Percentiles rank a stretch among this genome's conserved stretches.
phyloP scores from a whole-genome alignment of 164 flowering plant species.

The Liriodendron chinense region DNA sequence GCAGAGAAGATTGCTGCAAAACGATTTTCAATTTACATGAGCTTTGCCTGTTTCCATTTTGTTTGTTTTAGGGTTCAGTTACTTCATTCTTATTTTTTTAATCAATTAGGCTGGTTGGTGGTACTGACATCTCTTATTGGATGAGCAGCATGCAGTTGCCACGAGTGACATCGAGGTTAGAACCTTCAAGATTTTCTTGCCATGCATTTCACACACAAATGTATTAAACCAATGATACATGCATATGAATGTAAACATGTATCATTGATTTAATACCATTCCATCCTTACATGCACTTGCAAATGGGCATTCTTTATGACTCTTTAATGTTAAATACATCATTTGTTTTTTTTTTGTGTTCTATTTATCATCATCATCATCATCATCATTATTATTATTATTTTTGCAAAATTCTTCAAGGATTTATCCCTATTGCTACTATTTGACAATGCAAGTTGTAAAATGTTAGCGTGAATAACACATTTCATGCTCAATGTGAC shows the following conservation, averaged over 20 bases:
- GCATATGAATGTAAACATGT: neutral
- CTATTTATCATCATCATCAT: too few relatives aligned
- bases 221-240: neutral
- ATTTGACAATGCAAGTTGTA: too few relatives aligned
- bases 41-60: neutral
- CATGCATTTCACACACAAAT: neutral
- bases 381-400: too few relatives aligned
- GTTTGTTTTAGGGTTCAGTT: constrained; percentile 12
- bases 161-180: constrained; percentile 68
- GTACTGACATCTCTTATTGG: constrained; percentile 66
- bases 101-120: constrained; percentile 69
- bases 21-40: neutral
- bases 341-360: too few relatives aligned
- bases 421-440: too few relatives aligned
- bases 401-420: too few relatives aligned
- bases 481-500: too few relatives aligned
- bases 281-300: too few relatives aligned
- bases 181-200: constrained; percentile 4
- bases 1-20: neutral
- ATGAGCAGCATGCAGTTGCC: constrained; percentile 70
- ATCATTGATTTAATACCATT: too few relatives aligned
- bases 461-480: too few relatives aligned
- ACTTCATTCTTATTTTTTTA: constrained; percentile 36
- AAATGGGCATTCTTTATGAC: too few relatives aligned
- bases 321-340: too few relatives aligned